Evolutionary conservation across 495 filamentous ascomycete species (phyloP).

Genomic region (Daldinia caldariorum): DNA sequence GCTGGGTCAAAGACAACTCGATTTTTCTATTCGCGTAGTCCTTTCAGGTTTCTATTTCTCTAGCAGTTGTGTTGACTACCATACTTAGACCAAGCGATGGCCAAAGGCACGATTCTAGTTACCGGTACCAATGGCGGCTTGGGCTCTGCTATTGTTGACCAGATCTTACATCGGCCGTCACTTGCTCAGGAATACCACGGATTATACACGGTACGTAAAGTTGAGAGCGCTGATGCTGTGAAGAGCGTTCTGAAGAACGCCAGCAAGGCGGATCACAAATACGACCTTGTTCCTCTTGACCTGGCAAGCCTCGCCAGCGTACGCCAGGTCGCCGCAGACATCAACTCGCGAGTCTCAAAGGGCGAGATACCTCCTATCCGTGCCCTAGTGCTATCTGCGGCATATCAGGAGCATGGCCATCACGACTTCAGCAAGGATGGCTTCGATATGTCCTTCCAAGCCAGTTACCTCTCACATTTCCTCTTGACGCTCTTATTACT

Average conservation of each 20-base stretch:
- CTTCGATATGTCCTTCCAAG: constrained; percentile 57
- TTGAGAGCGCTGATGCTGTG: constrained; percentile 48
- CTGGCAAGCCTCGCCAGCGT: constrained; percentile 54
- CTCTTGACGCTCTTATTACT: constrained; percentile 56
- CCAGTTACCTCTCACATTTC: constrained; percentile 59
- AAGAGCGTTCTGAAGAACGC: constrained; percentile 46
- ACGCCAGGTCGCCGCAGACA: constrained; percentile 51
- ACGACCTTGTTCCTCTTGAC: constrained; percentile 55
- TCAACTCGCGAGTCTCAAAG: constrained; percentile 50
- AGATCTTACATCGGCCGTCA: constrained; percentile 52
- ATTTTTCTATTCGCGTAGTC: neutral
- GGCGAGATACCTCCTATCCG: constrained; percentile 55
- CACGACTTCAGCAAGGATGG: constrained; percentile 52
- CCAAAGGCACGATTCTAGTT: constrained; percentile 60
- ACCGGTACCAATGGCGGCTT: constrained; percentile 63
- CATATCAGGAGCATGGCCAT: constrained; percentile 47
- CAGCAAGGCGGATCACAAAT: constrained; percentile 47
- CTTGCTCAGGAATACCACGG: constrained; percentile 51
- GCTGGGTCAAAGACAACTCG: neutral
- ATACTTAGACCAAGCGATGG: constrained; percentile 23
- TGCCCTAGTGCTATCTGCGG: constrained; percentile 58
- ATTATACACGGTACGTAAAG: constrained; percentile 54
- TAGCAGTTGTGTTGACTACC: neutral
- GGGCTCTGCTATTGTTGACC: constrained; percentile 61
- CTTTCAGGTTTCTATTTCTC: neutral